A percentile compares a stretch with the other conserved stretches of the same genome.
phyloP scores from a whole-genome alignment of 805 yeast genomes.

The Starmerella asiatica region DNA sequence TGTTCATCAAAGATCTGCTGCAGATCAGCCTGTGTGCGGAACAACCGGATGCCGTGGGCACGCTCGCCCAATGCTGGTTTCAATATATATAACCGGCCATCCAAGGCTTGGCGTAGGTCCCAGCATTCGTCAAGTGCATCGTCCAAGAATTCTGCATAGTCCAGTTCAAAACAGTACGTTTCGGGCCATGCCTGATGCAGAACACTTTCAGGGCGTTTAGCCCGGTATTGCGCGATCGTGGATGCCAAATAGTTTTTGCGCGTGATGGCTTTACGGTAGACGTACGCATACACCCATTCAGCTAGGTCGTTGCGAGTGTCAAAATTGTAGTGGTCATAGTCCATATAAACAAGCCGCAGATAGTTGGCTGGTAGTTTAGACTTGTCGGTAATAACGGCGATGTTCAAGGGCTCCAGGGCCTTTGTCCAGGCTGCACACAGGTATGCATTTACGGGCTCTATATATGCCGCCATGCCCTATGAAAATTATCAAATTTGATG shows the following conservation, averaged over 20 bases:
- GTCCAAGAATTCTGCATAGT: constrained; percentile 90
- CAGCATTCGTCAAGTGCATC: constrained; percentile 86
- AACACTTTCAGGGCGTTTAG: constrained; percentile 59
- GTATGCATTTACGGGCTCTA: constrained; percentile 16
- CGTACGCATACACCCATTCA: constrained; percentile 32
- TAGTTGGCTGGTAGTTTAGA: background rate
- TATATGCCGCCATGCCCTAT: constrained; percentile 10
- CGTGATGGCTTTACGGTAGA: constrained; percentile 79
- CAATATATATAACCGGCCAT: constrained; percentile 64
- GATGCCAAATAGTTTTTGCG: constrained; percentile 83
- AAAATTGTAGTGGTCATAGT: constrained; percentile 76
- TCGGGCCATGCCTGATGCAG: constrained; percentile 54
- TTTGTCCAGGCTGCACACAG: constrained; percentile 17
- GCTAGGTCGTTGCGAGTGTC: constrained; percentile 31
- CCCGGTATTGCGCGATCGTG: constrained; percentile 58
- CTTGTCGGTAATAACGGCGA: background rate
- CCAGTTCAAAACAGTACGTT: constrained; percentile 69
- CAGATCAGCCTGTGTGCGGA: constrained; percentile 62
- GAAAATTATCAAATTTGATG: too few species aligned
- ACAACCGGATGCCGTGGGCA: constrained; percentile 87
- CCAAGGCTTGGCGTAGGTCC: constrained; percentile 70
- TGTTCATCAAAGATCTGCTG: constrained; percentile 75
- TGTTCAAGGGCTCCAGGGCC: constrained; percentile 9
- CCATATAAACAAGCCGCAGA: constrained; percentile 57
- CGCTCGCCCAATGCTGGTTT: constrained; percentile 96